Percentiles rank a stretch among this genome's conserved stretches.
Evolutionary conservation across 768 basidiomycete genomes (phyloP).

Genomic region (Agrocybe praecox): DNA sequence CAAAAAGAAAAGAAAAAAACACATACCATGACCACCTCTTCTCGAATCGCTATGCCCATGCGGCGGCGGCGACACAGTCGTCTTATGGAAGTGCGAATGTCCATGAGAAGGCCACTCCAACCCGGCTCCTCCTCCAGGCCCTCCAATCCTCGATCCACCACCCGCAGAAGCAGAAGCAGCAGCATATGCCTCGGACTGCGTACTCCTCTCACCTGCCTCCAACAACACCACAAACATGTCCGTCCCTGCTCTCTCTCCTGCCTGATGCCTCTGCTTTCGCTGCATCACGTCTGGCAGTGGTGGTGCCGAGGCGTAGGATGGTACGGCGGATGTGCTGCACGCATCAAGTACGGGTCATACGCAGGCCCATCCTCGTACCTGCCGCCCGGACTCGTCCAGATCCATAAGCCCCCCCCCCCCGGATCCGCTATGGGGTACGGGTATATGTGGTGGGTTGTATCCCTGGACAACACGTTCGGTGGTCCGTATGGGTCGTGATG

Average conservation of each 20-base stretch:
- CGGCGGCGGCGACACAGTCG: conserved; percentile 1
- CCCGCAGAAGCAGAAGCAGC: no score
- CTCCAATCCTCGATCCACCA: no score
- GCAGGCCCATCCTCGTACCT: background rate
- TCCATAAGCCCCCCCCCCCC: no score
- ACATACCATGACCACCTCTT: background rate
- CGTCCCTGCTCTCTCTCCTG: conserved; percentile 9
- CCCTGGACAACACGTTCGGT: background rate
- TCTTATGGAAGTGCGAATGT: no score
- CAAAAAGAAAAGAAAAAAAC: background rate
- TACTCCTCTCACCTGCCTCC: conserved; percentile 27
- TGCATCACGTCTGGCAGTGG: background rate
- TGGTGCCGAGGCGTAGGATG: background rate
- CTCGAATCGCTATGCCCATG: background rate
- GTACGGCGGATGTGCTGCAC: conserved; percentile 1
- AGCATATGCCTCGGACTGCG: conserved; percentile 1
- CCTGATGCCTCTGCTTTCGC: background rate
- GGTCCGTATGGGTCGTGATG: conserved; percentile 1
- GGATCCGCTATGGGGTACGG: no score
- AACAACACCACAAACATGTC: conserved; percentile 30
- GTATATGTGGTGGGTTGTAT: background rate
- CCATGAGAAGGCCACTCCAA: conserved; percentile 20
- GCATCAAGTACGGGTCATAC: background rate
- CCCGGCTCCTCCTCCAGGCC: background rate
- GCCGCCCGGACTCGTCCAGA: background rate